Percentiles rank a stretch among this genome's conserved stretches.
These are phyloP conservation scores for Geotrichum phurueaensis DNA, from an alignment of 1,139 yeast genomes.

Conservation along the genomic window DNA sequence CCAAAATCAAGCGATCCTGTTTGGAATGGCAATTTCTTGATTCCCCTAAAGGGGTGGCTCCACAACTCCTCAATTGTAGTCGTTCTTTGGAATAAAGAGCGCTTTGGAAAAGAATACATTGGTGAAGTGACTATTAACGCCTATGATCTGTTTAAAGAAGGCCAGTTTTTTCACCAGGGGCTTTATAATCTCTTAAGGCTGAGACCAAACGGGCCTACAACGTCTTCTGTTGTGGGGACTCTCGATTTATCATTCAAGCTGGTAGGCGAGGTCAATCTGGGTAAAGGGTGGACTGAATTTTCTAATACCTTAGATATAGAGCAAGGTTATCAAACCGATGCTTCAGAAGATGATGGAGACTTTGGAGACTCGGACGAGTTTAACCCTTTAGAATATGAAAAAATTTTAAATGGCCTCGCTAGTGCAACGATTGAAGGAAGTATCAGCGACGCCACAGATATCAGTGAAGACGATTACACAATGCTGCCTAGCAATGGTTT, in stretches of 20 bases:
- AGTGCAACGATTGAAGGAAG: not conserved
- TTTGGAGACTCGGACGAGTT: slow-evolving; percentile 14
- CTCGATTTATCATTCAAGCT: slow-evolving; percentile 5
- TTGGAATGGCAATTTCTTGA: slow-evolving; percentile 35
- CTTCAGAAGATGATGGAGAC: slow-evolving; percentile 3
- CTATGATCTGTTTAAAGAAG: slow-evolving; percentile 32
- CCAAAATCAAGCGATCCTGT: slow-evolving; percentile 27
- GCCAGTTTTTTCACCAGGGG: not conserved
- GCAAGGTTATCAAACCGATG: slow-evolving; percentile 2
- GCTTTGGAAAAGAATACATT: slow-evolving; percentile 40
- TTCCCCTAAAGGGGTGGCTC: slow-evolving; percentile 28
- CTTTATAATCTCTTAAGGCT: not conserved
- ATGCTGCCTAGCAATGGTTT: not conserved
- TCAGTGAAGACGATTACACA: slow-evolving; percentile 6
- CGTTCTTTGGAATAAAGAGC: slow-evolving; percentile 37
- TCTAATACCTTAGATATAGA: not conserved
- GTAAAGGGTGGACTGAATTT: slow-evolving; percentile 12
- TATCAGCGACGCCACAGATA: slow-evolving; percentile 3
- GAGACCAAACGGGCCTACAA: not conserved
- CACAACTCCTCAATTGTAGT: slow-evolving; percentile 30
- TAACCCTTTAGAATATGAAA: slow-evolving; percentile 7
- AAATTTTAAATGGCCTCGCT: slow-evolving; percentile 6
- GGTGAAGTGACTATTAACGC: slow-evolving; percentile 53
- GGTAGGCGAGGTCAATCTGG: not conserved
- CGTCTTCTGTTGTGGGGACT: not conserved